phyloP scores from a whole-genome alignment of 2,329 filamentous ascomycete species.

The Cyanodermella asteris region DNA sequence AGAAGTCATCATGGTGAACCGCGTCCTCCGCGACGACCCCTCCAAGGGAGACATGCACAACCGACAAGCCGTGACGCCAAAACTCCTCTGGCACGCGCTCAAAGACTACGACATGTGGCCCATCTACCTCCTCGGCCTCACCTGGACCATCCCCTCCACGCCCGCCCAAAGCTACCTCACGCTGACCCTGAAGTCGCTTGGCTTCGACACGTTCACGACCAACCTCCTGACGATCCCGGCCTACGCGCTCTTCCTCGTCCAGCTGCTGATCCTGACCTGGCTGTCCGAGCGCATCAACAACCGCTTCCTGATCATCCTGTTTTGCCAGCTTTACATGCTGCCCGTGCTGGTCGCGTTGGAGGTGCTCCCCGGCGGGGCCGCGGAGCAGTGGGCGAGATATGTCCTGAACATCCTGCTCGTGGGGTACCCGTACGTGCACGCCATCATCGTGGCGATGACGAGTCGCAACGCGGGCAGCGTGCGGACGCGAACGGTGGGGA shows the following conservation, averaged over 20 bases:
- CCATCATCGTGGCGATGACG: slow-evolving; percentile 24
- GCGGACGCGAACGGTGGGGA: slow-evolving; percentile 20
- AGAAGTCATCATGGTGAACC: slow-evolving; percentile 49
- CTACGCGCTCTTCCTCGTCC: slow-evolving; percentile 33
- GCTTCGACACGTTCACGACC: slow-evolving; percentile 34
- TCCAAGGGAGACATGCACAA: slow-evolving; percentile 41
- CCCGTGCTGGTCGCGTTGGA: slow-evolving; percentile 30
- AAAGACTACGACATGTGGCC: slow-evolving; percentile 37
- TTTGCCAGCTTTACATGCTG: slow-evolving; percentile 31
- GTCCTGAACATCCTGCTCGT: slow-evolving; percentile 29
- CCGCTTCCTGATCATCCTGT: slow-evolving; percentile 29
- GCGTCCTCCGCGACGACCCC: slow-evolving; percentile 32
- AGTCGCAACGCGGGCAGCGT: slow-evolving; percentile 22
- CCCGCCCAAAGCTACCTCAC: slow-evolving; percentile 18
- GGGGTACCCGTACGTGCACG: slow-evolving; percentile 36
- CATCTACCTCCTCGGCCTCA: slow-evolving; percentile 27
- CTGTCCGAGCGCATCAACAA: slow-evolving; percentile 34
- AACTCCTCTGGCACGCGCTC: slow-evolving; percentile 27
- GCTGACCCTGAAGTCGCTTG: slow-evolving; percentile 27
- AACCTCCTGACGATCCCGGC: slow-evolving; percentile 43
- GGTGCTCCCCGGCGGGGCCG: slow-evolving; percentile 21
- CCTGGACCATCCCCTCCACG: slow-evolving; percentile 19
- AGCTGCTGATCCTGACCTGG: slow-evolving; percentile 31
- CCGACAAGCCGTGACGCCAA: slow-evolving; percentile 24
- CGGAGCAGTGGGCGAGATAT: slow-evolving; percentile 31